These are phyloP conservation scores for Tilletia horrida DNA, from an alignment of 1,284 basidiomycete species.

Conservation along the genomic window DNA sequence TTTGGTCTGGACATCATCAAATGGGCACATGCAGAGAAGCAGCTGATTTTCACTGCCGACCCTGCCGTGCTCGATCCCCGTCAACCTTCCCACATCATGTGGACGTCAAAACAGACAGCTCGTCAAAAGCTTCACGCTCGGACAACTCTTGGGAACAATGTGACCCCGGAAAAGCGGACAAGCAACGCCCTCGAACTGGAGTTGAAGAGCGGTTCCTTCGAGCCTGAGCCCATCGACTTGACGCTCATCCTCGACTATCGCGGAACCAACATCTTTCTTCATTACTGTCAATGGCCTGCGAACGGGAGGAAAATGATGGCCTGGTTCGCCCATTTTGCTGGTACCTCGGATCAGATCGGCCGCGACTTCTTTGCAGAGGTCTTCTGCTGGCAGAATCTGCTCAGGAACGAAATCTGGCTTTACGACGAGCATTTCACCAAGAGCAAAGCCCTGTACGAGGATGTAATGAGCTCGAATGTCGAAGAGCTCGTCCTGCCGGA, in stretches of 20 bases:
- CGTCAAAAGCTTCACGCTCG: neutral
- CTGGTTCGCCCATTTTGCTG: neutral
- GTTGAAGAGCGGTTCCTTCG: neutral
- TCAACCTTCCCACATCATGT: too few species aligned
- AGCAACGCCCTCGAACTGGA: slow-evolving; percentile 1
- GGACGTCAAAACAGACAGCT: neutral
- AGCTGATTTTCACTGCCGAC: neutral
- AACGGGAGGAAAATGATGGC: neutral
- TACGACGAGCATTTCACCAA: neutral
- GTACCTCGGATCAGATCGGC: neutral
- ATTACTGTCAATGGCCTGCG: neutral
- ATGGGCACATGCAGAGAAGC: neutral
- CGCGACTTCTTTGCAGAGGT: neutral
- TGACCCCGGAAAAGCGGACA: neutral
- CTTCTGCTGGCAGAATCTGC: neutral
- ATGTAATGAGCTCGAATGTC: neutral
- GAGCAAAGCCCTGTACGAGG: neutral
- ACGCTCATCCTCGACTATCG: too few species aligned
- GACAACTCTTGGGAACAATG: neutral
- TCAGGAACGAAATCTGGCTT: neutral
- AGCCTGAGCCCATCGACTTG: neutral
- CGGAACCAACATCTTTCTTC: neutral
- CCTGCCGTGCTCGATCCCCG: neutral
- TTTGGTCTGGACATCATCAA: neutral
- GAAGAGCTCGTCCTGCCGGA: neutral